phyloP scores from a whole-genome alignment of 1,139 yeast species.

The Yamadazyma sp. region DNA sequence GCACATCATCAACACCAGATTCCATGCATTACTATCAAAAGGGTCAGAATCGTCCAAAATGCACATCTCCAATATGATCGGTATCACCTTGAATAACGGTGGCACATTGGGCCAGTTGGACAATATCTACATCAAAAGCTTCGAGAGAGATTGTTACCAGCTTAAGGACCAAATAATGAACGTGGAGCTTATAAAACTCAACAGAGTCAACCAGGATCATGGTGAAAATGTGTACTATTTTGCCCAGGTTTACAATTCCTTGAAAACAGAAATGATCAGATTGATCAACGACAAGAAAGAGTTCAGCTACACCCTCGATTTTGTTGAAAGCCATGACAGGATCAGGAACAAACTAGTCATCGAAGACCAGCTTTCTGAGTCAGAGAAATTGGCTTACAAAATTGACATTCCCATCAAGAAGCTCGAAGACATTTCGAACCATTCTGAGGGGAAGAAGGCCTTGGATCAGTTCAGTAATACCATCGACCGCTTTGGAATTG shows the following conservation, averaged over 20 bases:
- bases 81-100: slow-evolving; percentile 38
- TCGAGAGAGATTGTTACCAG: slow-evolving; percentile 47
- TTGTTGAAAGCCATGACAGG: slow-evolving; percentile 66
- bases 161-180: slow-evolving; percentile 45
- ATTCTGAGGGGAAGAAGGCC: slow-evolving; percentile 1
- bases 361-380: slow-evolving; percentile 48
- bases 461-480: slow-evolving; percentile 17
- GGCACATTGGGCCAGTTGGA: slow-evolving; percentile 41
- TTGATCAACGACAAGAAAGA: slow-evolving; percentile 22
- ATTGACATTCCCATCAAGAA: slow-evolving; percentile 39
- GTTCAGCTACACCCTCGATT: slow-evolving; percentile 51
- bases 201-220: slow-evolving; percentile 60
- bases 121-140: slow-evolving; percentile 36
- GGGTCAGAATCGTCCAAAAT: slow-evolving; percentile 23
- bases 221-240: slow-evolving; percentile 59
- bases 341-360: slow-evolving; percentile 59
- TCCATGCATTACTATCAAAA: slow-evolving; percentile 21
- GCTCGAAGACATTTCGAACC: slow-evolving; percentile 10
- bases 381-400: slow-evolving; percentile 43
- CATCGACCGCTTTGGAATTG: slow-evolving; percentile 22
- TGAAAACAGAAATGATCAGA: slow-evolving; percentile 45
- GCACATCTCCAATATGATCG: slow-evolving; percentile 34
- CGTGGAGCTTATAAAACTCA: slow-evolving; percentile 48
- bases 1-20: slow-evolving; percentile 27
- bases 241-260: slow-evolving; percentile 44